phyloP scores from a whole-genome alignment of 495 filamentous ascomycete species.

The Choiromyces venosus region DNA sequence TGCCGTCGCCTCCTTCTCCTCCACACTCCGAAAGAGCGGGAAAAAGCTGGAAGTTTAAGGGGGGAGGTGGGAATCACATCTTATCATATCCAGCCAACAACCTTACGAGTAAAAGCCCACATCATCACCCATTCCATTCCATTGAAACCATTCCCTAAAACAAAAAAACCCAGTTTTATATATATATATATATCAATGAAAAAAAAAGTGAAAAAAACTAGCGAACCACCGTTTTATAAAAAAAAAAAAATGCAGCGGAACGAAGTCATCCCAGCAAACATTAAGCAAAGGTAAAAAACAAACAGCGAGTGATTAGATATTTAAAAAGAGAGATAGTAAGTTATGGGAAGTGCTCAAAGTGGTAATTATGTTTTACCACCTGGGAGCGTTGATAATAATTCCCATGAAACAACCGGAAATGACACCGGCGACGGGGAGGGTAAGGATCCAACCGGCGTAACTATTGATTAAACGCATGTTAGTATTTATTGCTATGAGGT shows the following conservation, averaged over 20 bases:
- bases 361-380: slow-evolving; percentile 31
- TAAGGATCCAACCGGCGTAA: slow-evolving; percentile 56
- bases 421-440: slow-evolving; percentile 54
- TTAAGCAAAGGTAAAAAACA: not conserved
- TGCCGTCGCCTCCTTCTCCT: no score
- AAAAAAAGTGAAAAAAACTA: not conserved
- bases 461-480: not conserved
- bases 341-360: not conserved
- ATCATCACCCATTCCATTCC: no score
- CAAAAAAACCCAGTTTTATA: not conserved
- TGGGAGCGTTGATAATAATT: slow-evolving; percentile 55
- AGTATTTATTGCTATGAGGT: not conserved
- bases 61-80: not conserved
- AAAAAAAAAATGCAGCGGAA: not conserved
- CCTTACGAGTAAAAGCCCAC: not conserved
- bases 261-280: not conserved
- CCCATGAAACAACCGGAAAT: slow-evolving; percentile 56
- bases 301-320: not conserved
- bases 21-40: no score
- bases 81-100: not conserved
- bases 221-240: not conserved
- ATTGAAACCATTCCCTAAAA: not conserved
- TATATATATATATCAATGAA: not conserved
- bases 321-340: slow-evolving; percentile 1
- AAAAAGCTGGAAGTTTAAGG: not conserved